Conservation (phyloP, 441 rosid species). For the Populus hybrid region DNA sequence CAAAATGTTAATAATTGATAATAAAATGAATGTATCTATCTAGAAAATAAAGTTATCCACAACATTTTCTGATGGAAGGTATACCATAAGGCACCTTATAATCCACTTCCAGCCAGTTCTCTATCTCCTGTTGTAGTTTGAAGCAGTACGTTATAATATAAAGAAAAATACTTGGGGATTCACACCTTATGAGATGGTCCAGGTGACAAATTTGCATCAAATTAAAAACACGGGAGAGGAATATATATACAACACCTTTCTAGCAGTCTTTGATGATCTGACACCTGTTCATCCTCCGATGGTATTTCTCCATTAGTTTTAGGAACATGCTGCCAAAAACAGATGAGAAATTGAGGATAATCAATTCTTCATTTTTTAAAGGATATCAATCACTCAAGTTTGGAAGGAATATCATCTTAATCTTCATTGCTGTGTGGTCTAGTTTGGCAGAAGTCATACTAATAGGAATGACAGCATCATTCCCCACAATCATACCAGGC, state of each 20-base stretch:
- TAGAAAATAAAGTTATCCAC: background rate
- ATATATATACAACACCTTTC: conserved; percentile 50
- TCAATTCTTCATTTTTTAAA: conserved; percentile 2
- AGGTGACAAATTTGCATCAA: background rate
- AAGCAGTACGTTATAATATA: background rate
- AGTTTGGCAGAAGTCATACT: conserved; percentile 29
- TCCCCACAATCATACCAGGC: conserved; percentile 38
- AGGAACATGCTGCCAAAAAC: conserved; percentile 74
- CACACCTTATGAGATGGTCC: background rate
- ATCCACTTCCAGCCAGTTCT: background rate
- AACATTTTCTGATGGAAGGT: background rate
- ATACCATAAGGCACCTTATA: background rate
- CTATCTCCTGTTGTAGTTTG: background rate
- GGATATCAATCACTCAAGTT: background rate
- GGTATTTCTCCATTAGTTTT: conserved; percentile 86
- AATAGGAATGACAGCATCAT: conserved; percentile 53
- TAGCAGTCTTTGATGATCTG: conserved; percentile 81
- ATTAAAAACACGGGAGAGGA: background rate
- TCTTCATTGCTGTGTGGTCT: background rate
- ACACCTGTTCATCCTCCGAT: conserved; percentile 66
- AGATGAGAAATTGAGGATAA: conserved; percentile 7
- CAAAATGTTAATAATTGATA: background rate
- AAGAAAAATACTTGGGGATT: background rate
- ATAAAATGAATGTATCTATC: background rate
- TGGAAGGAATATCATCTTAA: background rate